Base-by-base conservation (phyloP, 2,329 filamentous ascomycete species). In the Cryphonectria nitschkei region DNA sequence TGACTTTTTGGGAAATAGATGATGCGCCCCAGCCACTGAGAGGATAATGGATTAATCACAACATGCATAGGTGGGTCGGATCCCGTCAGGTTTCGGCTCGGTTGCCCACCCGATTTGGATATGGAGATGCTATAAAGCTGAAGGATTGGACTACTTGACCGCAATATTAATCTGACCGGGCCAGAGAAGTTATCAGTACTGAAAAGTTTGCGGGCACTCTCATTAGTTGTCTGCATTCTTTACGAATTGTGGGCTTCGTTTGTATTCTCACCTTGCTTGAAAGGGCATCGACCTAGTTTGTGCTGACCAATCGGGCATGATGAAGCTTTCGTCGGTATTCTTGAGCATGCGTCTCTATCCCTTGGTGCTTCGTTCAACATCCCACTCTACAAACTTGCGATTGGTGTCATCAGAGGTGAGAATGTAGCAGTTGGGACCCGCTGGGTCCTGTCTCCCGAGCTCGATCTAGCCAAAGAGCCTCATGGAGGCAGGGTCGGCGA, bases 381-480 rank as follows among this genome's bases (percentile, higher is more conserved):
- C 0, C 74, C 75, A 6, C 74, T 80, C 0, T 80, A 77, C 64
- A 75, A 76, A 61, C 68, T 78, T 52, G 75, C 72, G 1, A 71
- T 77, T 3, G 71, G 69, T 2, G 77, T 76, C 0, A 78, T 78
- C 13, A 75, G 79, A 3, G 78, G 80, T 3, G 79, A 80, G 69
- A 78, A 78, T 37, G 63, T 76, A 9, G 77, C 78, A 1, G 68
- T 79, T 8, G 79, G 79, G 0, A 75, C 77, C 41, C 76, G 75
- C 41, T 80, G 79, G 79, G 78, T 80, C 11, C 74, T 80, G 1
- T 78, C 77, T 0, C 79, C 79, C 8, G 77, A 78, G 43, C 71
- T 81, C 6, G 79, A 80, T 68, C 68, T 80, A 9, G 76, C 75
- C 7, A 78, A 76, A 68, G 78, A 81, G 29, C 79, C 78, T 22